Conservation (phyloP, 768 basidiomycete species). For the Dendrothele bispora region DNA sequence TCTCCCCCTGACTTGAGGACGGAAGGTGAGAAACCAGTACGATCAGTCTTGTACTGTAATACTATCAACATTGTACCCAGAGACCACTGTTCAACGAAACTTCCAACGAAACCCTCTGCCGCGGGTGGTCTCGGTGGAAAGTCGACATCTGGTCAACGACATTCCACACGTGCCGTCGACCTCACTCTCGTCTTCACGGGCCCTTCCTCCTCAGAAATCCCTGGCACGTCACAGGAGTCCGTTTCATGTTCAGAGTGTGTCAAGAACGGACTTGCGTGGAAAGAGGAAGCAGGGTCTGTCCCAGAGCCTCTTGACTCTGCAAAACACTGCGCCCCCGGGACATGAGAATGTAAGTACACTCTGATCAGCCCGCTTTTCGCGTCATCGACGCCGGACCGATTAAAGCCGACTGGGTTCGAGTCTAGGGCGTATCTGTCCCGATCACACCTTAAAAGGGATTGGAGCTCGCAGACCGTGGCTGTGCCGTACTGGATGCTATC, state of each 20-base stretch:
- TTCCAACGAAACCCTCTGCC: slow-evolving; percentile 4
- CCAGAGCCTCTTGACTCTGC: no score
- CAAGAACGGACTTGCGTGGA: neutral
- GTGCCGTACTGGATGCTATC: neutral
- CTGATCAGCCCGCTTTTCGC: slow-evolving; percentile 10
- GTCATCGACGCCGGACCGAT: no score
- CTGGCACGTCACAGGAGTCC: slow-evolving; percentile 47
- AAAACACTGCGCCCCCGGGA: slow-evolving; percentile 20
- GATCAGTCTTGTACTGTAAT: slow-evolving; percentile 40
- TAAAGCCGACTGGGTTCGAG: neutral
- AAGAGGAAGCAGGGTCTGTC: slow-evolving; percentile 27
- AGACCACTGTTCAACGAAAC: slow-evolving; percentile 13
- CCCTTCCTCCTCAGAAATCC: slow-evolving; percentile 37
- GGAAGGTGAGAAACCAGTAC: slow-evolving; percentile 28
- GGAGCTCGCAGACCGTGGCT: slow-evolving; percentile 2
- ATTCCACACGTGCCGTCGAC: slow-evolving; percentile 59
- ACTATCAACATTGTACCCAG: slow-evolving; percentile 46
- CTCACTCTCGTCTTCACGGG: slow-evolving; percentile 68
- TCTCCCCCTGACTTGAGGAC: slow-evolving; percentile 39
- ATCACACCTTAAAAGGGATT: neutral
- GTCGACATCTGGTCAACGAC: slow-evolving; percentile 44
- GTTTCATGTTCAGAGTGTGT: slow-evolving; percentile 1
- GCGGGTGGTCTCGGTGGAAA: slow-evolving; percentile 29
- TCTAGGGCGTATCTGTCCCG: neutral
- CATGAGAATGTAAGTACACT: slow-evolving; percentile 53